A percentile compares a stretch with the other conserved stretches of the same genome.
phyloP scores from a whole-genome alignment of 495 filamentous ascomycete genomes.

The Penicillium mononematosum region DNA sequence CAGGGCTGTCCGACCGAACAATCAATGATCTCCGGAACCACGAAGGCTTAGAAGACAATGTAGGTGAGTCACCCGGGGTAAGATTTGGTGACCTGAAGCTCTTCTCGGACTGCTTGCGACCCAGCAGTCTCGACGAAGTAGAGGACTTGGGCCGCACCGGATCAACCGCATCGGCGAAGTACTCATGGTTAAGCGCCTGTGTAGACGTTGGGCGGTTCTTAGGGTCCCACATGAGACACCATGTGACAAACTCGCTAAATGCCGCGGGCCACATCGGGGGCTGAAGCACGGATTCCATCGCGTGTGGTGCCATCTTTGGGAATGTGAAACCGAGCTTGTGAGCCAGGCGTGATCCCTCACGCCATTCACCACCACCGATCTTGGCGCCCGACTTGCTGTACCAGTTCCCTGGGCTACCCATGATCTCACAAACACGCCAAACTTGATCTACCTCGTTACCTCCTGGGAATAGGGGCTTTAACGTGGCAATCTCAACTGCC shows the following conservation, averaged over 20 bases:
- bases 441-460: constrained; percentile 99
- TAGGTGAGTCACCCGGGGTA: constrained; percentile 65
- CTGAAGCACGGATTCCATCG: constrained; percentile 92
- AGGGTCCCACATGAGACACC: constrained; percentile 99
- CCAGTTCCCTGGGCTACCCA: constrained; percentile 99
- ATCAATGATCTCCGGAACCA: constrained; percentile 97
- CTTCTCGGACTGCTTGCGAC: constrained; percentile 83
- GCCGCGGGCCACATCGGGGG: constrained; percentile 88
- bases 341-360: constrained; percentile 86
- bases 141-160: constrained; percentile 90
- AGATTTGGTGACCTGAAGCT: constrained; percentile 58
- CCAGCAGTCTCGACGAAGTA: constrained; percentile 70
- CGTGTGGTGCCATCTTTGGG: constrained; percentile 97
- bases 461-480: constrained; percentile 96
- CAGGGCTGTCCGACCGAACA: constrained; percentile 60
- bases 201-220: constrained; percentile 90
- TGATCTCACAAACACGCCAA: constrained; percentile 98
- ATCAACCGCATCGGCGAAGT: constrained; percentile 93
- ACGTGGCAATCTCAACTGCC: constrained; percentile 96
- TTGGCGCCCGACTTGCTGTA: constrained; percentile 83
- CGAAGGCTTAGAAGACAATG: constrained; percentile 76
- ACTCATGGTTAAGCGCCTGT: constrained; percentile 90
- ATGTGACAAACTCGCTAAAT: constrained; percentile 89
- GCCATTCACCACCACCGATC: constrained; percentile 97
- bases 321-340: constrained; percentile 98